phyloP scores from a whole-genome alignment of 2,329 filamentous ascomycete genomes.

The Fusarium sp. region DNA sequence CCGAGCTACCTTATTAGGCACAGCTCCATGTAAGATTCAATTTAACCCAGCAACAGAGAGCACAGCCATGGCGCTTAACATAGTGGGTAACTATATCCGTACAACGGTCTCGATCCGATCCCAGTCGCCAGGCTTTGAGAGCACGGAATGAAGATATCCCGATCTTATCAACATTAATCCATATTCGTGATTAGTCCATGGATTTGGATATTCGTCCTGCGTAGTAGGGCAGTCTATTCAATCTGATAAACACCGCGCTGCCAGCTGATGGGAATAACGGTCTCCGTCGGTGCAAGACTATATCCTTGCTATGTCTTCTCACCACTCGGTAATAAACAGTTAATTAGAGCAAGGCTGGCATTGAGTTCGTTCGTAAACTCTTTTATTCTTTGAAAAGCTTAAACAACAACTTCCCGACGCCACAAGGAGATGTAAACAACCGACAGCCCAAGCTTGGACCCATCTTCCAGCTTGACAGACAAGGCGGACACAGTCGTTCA shows the following conservation, averaged over 20 bases:
- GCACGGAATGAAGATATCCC: neutral
- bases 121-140: neutral
- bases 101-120: conserved; percentile 11
- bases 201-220: no score
- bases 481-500: neutral
- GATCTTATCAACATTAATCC: neutral
- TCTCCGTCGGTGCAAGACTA: no score
- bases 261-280: no score
- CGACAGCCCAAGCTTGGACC: neutral
- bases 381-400: neutral
- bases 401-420: neutral
- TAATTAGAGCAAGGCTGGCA: no score
- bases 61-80: conserved; percentile 24
- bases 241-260: no score
- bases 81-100: conserved; percentile 24
- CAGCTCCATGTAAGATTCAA: conserved; percentile 1
- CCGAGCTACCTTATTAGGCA: neutral
- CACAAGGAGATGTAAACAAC: neutral
- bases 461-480: neutral
- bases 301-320: no score
- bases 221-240: no score
- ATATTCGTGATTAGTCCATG: neutral
- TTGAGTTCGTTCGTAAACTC: neutral
- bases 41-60: conserved; percentile 23
- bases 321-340: no score